Evolutionary conservation across 345 rosid genomes (phyloP).

Genomic region (sweet orange (Citrus sinensis)): DVS_A1.0 CM039163.1:44976001-44976500

Average conservation of each 20-base stretch:
- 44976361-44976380: constrained; percentile 72
- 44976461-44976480: constrained; percentile 81
- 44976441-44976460: constrained; percentile 68
- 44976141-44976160: constrained; percentile 85
- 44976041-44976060: neutral
- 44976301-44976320: neutral
- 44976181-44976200: constrained; percentile 88
- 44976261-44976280: neutral
- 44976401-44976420: constrained; percentile 72
- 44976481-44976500: constrained; percentile 74
- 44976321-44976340: neutral
- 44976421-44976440: constrained; percentile 69
- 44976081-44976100: neutral
- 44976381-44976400: constrained; percentile 89
- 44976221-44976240: constrained; percentile 67
- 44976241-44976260: neutral
- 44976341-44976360: constrained; percentile 74
- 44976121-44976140: neutral
- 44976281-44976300: neutral
- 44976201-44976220: constrained; percentile 86
- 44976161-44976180: constrained; percentile 82
- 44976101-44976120: neutral
- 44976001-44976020: neutral
- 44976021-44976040: neutral
- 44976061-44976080: neutral